Evolutionary conservation across 2,329 filamentous ascomycete species (phyloP).

Genomic region (Botrytis elliptica): DNA sequence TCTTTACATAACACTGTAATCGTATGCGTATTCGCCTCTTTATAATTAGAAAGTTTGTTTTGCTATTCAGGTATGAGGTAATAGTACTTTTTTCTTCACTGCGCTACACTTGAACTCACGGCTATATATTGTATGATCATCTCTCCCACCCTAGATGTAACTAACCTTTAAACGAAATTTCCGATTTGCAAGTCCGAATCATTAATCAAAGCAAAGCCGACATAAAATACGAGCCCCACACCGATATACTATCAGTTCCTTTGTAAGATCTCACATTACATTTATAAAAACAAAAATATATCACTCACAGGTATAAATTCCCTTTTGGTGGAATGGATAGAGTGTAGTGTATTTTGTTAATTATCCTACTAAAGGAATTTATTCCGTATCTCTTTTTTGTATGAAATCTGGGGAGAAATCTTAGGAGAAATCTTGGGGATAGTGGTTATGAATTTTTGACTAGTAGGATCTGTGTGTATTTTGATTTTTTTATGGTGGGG

Average conservation of each 20-base stretch:
- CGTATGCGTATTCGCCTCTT: not conserved
- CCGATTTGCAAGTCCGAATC: not conserved
- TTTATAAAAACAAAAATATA: not conserved
- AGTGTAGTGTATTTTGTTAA: fast-evolving
- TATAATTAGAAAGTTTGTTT: not conserved
- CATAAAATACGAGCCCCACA: fast-evolving
- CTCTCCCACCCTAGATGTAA: not conserved
- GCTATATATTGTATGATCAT: not conserved
- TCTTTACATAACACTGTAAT: not conserved
- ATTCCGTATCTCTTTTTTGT: not conserved
- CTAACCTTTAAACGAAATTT: not conserved
- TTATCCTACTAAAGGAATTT: too few relatives aligned
- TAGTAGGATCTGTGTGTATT: too few relatives aligned
- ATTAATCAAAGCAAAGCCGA: not conserved
- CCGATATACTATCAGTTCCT: too few relatives aligned
- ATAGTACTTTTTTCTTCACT: not conserved
- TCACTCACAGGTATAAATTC: too few relatives aligned
- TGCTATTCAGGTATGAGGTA: not conserved
- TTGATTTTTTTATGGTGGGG: too few relatives aligned
- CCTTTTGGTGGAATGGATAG: too few relatives aligned
- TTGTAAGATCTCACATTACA: not conserved
- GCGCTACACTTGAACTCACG: not conserved
- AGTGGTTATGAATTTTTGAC: too few relatives aligned
- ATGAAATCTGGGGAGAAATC: too few relatives aligned
- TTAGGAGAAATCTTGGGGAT: too few relatives aligned